phyloP scores from a whole-genome alignment of 2,329 filamentous ascomycete species.

The Epichloe baconii region DNA sequence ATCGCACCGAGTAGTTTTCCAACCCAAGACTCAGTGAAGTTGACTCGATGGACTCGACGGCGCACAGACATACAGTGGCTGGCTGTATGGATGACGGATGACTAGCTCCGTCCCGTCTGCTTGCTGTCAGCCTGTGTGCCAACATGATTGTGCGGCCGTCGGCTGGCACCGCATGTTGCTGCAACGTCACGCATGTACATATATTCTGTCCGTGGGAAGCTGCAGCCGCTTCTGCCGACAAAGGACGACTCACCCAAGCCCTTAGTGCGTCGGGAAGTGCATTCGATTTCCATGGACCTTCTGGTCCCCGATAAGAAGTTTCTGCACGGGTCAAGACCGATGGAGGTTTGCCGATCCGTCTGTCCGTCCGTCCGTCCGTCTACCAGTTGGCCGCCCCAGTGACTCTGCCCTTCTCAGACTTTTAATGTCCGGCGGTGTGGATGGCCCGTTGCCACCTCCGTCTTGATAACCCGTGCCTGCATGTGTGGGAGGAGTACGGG shows the following conservation, averaged over 20 bases:
- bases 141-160: neutral
- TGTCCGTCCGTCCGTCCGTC: neutral
- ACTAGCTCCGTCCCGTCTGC: too few species aligned
- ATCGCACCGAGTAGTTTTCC: too few species aligned
- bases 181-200: neutral
- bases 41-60: too few species aligned
- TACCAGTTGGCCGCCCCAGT: too few species aligned
- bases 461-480: neutral
- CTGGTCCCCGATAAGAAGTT: too few species aligned
- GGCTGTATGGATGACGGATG: too few species aligned
- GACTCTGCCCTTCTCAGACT: neutral
- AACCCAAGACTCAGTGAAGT: too few species aligned
- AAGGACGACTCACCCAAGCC: neutral
- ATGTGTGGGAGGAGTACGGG: neutral
- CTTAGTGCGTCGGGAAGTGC: neutral
- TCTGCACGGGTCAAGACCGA: too few species aligned
- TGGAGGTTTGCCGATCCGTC: neutral
- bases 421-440: neutral
- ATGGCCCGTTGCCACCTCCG: neutral
- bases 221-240: neutral
- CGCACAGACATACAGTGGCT: too few species aligned
- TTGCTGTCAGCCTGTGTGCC: neutral
- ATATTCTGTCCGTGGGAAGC: too few species aligned
- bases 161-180: neutral
- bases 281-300: neutral